These are phyloP conservation scores for Oryza australiensis DNA, from an alignment of 176 grass and related monocot genomes.

Conservation along the genomic window DNA sequence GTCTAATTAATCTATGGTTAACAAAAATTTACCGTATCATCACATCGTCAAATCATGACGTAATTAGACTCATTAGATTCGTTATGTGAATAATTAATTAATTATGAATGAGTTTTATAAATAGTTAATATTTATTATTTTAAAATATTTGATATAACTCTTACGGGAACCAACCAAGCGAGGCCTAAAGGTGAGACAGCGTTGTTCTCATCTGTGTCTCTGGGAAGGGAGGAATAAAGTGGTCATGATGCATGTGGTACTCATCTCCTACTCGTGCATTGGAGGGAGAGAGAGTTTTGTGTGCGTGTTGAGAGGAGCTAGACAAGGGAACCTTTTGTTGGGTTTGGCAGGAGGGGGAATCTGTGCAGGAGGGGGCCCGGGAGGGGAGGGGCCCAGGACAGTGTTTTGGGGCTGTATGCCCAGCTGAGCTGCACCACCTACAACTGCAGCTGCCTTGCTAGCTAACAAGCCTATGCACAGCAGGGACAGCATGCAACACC, in stretches of 20 bases:
- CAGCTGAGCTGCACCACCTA: not conserved
- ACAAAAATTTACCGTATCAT: too few species aligned
- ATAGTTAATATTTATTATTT: too few species aligned
- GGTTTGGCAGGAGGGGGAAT: slow-evolving; percentile 44
- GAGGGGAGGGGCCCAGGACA: not conserved
- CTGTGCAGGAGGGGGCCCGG: slow-evolving; percentile 14
- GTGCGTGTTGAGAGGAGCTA: not conserved
- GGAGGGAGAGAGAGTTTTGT: not conserved
- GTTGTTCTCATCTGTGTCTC: slow-evolving; percentile 22
- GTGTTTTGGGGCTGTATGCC: slow-evolving; percentile 17
- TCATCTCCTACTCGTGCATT: not conserved
- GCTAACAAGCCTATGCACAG: not conserved
- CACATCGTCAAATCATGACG: too few species aligned
- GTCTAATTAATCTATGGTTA: too few species aligned
- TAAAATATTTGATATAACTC: too few species aligned
- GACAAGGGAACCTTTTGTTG: slow-evolving; percentile 11
- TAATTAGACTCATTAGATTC: too few species aligned
- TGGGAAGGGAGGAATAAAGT: slow-evolving; percentile 26
- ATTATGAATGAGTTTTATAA: too few species aligned
- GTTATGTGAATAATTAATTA: too few species aligned
- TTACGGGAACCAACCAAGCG: too few species aligned
- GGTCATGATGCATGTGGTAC: not conserved
- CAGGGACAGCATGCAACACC: slow-evolving; percentile 21
- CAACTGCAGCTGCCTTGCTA: not conserved
- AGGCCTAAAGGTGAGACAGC: not conserved